Evolutionary conservation across 768 basidiomycete genomes (phyloP).

Genomic region (Phanerochaete sordida): DNA sequence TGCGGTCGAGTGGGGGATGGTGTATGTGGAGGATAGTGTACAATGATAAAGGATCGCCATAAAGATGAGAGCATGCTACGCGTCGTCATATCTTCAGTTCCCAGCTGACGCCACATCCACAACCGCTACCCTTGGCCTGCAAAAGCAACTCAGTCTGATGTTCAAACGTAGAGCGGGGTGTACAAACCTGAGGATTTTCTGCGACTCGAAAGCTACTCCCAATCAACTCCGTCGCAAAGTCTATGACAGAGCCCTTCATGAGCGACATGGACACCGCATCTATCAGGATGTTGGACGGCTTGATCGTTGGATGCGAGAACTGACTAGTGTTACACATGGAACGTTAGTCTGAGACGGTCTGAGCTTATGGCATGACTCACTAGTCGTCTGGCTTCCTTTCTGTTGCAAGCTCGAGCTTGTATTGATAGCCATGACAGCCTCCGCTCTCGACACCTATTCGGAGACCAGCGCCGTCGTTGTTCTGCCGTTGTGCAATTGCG

Average conservation of each 20-base stretch:
- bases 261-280: conserved; percentile 84
- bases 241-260: conserved; percentile 84
- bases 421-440: conserved; percentile 97
- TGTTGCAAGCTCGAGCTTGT: conserved; percentile 81
- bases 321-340: conserved; percentile 38
- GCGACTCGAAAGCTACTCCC: conserved; percentile 83
- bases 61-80: not conserved
- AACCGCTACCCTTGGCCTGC: conserved; percentile 83
- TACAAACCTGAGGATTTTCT: conserved; percentile 65
- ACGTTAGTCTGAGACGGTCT: not conserved
- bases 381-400: conserved; percentile 73
- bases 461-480: conserved; percentile 62
- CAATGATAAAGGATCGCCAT: not conserved
- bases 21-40: not conserved
- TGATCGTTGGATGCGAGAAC: conserved; percentile 66
- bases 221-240: conserved; percentile 92
- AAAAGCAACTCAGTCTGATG: not conserved
- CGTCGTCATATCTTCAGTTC: conserved; percentile 59
- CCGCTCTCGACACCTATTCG: conserved; percentile 88
- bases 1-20: not conserved
- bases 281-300: conserved; percentile 74
- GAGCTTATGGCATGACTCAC: conserved; percentile 42
- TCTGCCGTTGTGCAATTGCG: conserved; percentile 61
- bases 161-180: not conserved
- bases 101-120: conserved; percentile 97